A percentile compares a stretch with the other conserved stretches of the same genome.
phyloP scores from a whole-genome alignment of 148 eudicot species.

The Vaccinium macrocarpon region DNA sequence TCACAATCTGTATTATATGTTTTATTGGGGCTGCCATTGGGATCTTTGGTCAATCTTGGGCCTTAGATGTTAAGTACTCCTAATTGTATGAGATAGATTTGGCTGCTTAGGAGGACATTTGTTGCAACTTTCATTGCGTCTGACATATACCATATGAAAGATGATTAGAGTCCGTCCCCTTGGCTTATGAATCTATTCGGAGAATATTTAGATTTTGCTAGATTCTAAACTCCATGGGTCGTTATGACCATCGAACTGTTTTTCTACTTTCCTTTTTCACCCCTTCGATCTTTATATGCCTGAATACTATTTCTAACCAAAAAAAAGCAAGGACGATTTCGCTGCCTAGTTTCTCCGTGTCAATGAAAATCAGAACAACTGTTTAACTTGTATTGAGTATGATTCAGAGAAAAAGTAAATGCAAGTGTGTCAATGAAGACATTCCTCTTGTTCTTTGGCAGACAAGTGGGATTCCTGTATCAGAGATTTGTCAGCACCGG shows the following conservation, averaged over 20 bases:
- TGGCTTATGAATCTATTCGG: background rate
- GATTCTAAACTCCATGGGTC: background rate
- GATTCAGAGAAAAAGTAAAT: background rate
- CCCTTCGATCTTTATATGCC: background rate
- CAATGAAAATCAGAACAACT: too few species aligned
- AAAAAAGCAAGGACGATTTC: background rate
- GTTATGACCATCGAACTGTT: background rate
- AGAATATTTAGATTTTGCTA: background rate
- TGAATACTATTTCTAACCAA: background rate
- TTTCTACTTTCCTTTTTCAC: background rate
- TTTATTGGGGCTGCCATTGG: background rate
- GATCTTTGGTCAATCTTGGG: background rate
- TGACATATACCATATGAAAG: background rate
- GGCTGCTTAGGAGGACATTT: background rate
- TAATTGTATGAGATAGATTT: background rate
- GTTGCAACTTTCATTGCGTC: background rate
- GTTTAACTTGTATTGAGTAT: background rate
- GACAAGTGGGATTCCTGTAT: slow-evolving; percentile 85
- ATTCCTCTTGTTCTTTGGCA: slow-evolving; percentile 27
- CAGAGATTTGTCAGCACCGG: slow-evolving; percentile 81
- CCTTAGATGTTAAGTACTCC: background rate
- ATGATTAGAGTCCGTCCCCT: background rate
- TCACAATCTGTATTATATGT: background rate
- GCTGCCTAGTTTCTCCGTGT: background rate
- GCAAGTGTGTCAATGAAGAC: slow-evolving; percentile 7